A percentile compares a stretch with the other conserved stretches of the same genome.
Evolutionary conservation across 2,329 filamentous ascomycete species (phyloP).

Genomic region (Curvularia sp.): DNA sequence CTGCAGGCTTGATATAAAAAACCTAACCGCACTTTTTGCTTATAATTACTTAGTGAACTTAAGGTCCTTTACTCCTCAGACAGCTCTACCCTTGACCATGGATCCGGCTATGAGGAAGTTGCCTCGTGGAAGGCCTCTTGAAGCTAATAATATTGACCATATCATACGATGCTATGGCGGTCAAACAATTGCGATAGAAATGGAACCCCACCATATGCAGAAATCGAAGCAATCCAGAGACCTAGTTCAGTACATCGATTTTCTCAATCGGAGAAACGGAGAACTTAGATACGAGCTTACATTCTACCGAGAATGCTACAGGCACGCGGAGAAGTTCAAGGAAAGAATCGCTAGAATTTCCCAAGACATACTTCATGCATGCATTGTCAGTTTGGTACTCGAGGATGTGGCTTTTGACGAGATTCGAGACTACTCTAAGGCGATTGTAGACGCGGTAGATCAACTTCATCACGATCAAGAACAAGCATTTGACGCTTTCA

Average conservation of each 20-base stretch:
- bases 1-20: no score
- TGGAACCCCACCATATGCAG: constrained; percentile 19
- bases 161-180: constrained; percentile 22
- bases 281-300: constrained; percentile 22
- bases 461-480: constrained; percentile 6
- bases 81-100: constrained; percentile 1
- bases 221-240: constrained; percentile 18
- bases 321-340: constrained; percentile 17
- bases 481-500: constrained; percentile 20
- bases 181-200: constrained; percentile 18
- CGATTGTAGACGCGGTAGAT: constrained; percentile 14
- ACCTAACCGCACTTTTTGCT: constrained; percentile 1
- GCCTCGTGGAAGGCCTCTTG: constrained; percentile 7
- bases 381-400: constrained; percentile 21
- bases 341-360: constrained; percentile 14
- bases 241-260: constrained; percentile 16
- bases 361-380: constrained; percentile 21
- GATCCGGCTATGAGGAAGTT: not conserved
- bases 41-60: not conserved
- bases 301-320: constrained; percentile 23
- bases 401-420: constrained; percentile 14
- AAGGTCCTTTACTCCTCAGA: not conserved
- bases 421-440: constrained; percentile 15
- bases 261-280: constrained; percentile 16
- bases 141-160: constrained; percentile 23